Evolutionary conservation across 2,329 filamentous ascomycete species (phyloP).

Genomic region (Penicillium sp.): DNA sequence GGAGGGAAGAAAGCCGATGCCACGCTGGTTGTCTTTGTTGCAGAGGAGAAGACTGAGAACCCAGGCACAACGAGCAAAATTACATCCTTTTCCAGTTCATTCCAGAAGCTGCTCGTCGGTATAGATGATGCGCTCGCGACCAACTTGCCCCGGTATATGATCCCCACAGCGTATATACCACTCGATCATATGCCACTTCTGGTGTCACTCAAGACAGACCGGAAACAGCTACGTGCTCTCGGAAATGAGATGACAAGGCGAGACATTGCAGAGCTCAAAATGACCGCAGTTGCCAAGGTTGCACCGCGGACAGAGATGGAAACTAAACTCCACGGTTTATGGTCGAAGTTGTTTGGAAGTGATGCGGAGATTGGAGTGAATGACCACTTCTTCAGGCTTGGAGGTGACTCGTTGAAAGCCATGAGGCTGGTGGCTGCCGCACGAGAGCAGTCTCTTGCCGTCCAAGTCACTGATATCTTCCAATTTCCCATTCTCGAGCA

Average conservation of each 20-base stretch:
- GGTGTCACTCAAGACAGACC: constrained; percentile 30
- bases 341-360: constrained; percentile 29
- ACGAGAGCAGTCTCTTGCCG: constrained; percentile 12
- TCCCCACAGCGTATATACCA: constrained; percentile 39
- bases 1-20: constrained; percentile 35
- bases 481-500: constrained; percentile 35
- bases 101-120: constrained; percentile 34
- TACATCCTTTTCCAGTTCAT: not conserved
- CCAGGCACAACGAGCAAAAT: constrained; percentile 8
- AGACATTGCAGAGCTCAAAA: constrained; percentile 14
- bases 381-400: constrained; percentile 26
- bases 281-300: constrained; percentile 5
- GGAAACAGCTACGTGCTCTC: constrained; percentile 32
- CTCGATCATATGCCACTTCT: constrained; percentile 37
- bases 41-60: constrained; percentile 33
- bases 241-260: constrained; percentile 11
- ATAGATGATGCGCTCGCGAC: constrained; percentile 25
- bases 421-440: constrained; percentile 30
- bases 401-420: constrained; percentile 29
- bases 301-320: constrained; percentile 28
- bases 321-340: constrained; percentile 30
- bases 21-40: constrained; percentile 47
- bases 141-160: constrained; percentile 40
- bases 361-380: constrained; percentile 15
- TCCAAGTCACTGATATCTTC: constrained; percentile 29